Evolutionary conservation across 2,329 filamentous ascomycete species (phyloP).

Genomic region (Chrysosporium keratinophilum): DNA sequence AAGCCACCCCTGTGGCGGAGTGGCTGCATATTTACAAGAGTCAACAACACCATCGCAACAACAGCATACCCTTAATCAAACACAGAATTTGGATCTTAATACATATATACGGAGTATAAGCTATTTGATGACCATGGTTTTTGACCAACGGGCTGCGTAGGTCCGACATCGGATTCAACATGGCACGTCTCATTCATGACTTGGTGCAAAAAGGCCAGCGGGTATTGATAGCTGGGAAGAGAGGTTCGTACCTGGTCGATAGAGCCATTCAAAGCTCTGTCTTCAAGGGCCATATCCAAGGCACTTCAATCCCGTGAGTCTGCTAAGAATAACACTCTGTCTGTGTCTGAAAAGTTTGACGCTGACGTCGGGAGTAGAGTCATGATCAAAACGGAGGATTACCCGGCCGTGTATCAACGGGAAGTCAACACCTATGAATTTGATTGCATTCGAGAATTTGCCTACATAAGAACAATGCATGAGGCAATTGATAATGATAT

Average conservation of each 20-base stretch:
- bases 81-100: too few relatives aligned
- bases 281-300: neutral
- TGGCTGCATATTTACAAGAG: too few relatives aligned
- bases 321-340: neutral
- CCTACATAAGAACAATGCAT: slow-evolving; percentile 8
- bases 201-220: slow-evolving; percentile 8
- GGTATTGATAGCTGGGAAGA: slow-evolving; percentile 8
- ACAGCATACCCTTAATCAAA: too few relatives aligned
- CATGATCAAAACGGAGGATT: slow-evolving; percentile 9
- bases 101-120: too few relatives aligned
- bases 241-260: slow-evolving; percentile 5
- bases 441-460: slow-evolving; percentile 5
- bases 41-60: too few relatives aligned
- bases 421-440: slow-evolving; percentile 11
- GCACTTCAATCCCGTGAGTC: slow-evolving; percentile 7
- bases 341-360: neutral
- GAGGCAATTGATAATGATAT: slow-evolving; percentile 14
- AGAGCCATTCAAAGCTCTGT: slow-evolving; percentile 10
- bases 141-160: too few relatives aligned
- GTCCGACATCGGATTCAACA: neutral
- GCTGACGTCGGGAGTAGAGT: slow-evolving; percentile 6
- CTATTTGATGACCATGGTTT: too few relatives aligned
- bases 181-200: slow-evolving; percentile 11
- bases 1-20: too few relatives aligned
- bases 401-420: slow-evolving; percentile 4